Evolutionary conservation across 768 basidiomycete genomes (phyloP), one percentile per base, ranked within the genome.

Genomic region (Boletus vinaceobasis): DNA sequence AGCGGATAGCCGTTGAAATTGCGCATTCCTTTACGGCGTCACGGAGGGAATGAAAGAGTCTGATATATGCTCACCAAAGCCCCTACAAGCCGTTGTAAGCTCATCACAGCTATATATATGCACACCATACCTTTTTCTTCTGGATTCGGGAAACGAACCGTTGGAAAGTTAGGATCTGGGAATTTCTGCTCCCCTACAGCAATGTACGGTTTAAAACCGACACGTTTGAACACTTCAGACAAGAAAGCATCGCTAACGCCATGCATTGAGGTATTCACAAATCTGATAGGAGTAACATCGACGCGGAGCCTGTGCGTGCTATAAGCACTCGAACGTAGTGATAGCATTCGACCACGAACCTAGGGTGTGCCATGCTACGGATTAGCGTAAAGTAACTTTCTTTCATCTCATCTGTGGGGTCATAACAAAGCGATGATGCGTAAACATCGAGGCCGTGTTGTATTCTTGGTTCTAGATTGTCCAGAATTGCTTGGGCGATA

Each of bases 201-300:
- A 10, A 78, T 74, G 65, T 80, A 86, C 1, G 80, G 76, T 17
- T 75, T 62, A 55, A 91, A 84, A 6, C 84, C 84, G 53, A 82
- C 84, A 4, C 71, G 56, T 37, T 75, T 70, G 55, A 94, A 87
- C 0, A 83, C 86, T 47, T 74, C 67, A 8, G 68, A 70, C 38
- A 83, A 76, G 60, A 87, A 87, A 5, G 75, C 70, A 66, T 93
- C 79, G 60, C 90, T 85, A 50, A 95, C 93, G 0, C 93, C 93
- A 61, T 95, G 93, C 88, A 95, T 86, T 0, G 92, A 88, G 0
- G 93, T 95, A 65, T 92, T 91, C 19, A 91, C 87, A 60, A 94
- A 90, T 60, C 76, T 81, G 57, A 86, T 53, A 5, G 71, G 29
- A 19, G 53, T 26, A 32, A 13, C 27, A 19, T 31, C 40, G 11